Base-by-base conservation (phyloP, 1,139 yeast genomes). In the Geotrichum cucujoidarum region DNA sequence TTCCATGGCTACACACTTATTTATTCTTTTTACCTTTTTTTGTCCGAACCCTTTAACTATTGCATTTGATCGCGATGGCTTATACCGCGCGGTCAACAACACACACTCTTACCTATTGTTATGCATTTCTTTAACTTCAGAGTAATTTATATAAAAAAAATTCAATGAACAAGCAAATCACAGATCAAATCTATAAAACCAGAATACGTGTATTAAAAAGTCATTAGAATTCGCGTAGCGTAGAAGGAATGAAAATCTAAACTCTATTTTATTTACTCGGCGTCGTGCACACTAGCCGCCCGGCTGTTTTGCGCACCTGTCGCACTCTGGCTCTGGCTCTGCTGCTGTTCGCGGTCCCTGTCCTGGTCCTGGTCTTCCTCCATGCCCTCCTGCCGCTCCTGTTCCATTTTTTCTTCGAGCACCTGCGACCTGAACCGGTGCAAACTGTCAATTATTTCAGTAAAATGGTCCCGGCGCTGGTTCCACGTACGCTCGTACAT, bases 401-500 rank as follows among this genome's bases (percentile, higher is more conserved):
- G 53, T 45, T 49, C 54, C 36, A 53, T 54, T 36, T 53, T 53
- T 41, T 54, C 57, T 20, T 50, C 52, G 17, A 50, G 42, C 16
- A 56, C 53, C 43, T 57, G 56, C 5, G 44, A 43, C 18, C 50
- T 48, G 52, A 58, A 61, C 39, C 57, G 53, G 10, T 53, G 57
- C 17, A 62, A 38, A 6, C 54, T 53, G 30, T 51, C 56, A 42
- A 57, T 41, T 27, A 64, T 50, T 25, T 54, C 56, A 4, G 53
- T 55, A 37, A 61, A 62, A 43, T 57, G 57, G 18, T 49, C 56
- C 27, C 57, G 50, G 5, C 66, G 54, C 13, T 52, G 52, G 14
- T 53, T 49, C 66, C 67, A 60, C 14, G 50, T 50, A 20, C 48
- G 48, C 30, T 57, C 55, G 41, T 55, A 54, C 38, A 46, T 49